Percentiles rank a stretch among this genome's conserved stretches.
Evolutionary conservation across 768 basidiomycete species (phyloP).

Genomic region (Pulveroboletus sp.): DNA sequence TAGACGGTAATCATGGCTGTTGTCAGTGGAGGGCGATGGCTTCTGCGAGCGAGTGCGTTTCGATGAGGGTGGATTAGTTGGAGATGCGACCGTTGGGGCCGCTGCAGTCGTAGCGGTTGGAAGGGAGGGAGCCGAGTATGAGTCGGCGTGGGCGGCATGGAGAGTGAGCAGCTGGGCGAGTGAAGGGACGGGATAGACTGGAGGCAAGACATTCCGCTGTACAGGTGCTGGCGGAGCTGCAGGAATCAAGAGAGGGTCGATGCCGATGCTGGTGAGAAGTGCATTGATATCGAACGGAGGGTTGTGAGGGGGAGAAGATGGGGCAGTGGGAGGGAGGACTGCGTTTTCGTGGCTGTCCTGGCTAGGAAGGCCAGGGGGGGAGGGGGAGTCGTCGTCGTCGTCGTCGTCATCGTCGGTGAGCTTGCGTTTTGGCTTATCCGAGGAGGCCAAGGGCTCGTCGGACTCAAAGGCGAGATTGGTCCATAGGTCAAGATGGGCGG

Average conservation of each 20-base stretch:
- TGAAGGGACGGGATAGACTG: conserved; percentile 40
- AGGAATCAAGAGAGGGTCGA: conserved; percentile 39
- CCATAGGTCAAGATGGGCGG: conserved; percentile 79
- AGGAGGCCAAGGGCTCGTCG: conserved; percentile 54
- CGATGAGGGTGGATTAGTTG: conserved; percentile 20
- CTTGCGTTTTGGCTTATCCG: conserved; percentile 31
- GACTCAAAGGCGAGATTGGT: conserved; percentile 75
- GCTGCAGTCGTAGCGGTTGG: conserved; percentile 12
- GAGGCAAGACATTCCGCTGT: conserved; percentile 25
- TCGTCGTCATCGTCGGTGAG: conserved; percentile 33
- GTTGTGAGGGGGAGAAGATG: conserved; percentile 23
- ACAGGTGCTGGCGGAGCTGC: conserved; percentile 20
- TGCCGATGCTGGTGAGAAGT: conserved; percentile 36
- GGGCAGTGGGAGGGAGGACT: conserved; percentile 42
- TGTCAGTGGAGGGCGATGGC: conserved; percentile 34
- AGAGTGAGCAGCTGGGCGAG: conserved; percentile 68
- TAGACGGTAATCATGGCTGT: conserved; percentile 8
- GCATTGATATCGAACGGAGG: conserved; percentile 41
- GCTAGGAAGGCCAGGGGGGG: conserved; percentile 25
- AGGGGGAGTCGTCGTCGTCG: conserved; percentile 34
- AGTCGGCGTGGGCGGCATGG: conserved; percentile 38
- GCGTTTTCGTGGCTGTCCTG: conserved; percentile 58
- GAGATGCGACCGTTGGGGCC: conserved; percentile 12
- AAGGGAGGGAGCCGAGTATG: conserved; percentile 17
- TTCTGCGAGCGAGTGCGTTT: conserved; percentile 60